phyloP scores from a whole-genome alignment of 805 yeast genomes.

The Suhomyces xylopsoci region DNA sequence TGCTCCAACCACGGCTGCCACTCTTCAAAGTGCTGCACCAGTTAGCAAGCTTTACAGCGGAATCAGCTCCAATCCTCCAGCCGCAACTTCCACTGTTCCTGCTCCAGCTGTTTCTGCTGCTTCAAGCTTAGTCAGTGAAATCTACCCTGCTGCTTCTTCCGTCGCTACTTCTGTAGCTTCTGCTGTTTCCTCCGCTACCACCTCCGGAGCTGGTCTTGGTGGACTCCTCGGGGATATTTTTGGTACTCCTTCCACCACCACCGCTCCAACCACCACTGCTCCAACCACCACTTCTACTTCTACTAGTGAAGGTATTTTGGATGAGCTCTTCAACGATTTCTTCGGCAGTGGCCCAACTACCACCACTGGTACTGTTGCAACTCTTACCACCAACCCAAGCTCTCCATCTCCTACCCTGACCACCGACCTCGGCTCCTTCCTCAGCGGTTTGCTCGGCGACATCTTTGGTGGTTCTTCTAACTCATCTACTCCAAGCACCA shows the following conservation, averaged over 20 bases:
- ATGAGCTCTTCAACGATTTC: constrained; percentile 12
- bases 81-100: constrained; percentile 5
- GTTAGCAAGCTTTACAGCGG: neutral
- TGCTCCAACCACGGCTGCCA: constrained; percentile 1
- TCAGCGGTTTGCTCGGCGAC: constrained; percentile 10
- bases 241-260: constrained; percentile 9
- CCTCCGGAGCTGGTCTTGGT: constrained; percentile 5
- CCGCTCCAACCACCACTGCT: constrained; percentile 2
- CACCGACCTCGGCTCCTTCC: constrained; percentile 5
- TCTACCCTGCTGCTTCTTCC: constrained; percentile 7
- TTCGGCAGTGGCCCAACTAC: constrained; percentile 9
- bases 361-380: constrained; percentile 2
- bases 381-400: neutral
- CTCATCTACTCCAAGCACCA: constrained; percentile 6
- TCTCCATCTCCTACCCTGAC: constrained; percentile 6
- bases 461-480: constrained; percentile 10
- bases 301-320: constrained; percentile 8
- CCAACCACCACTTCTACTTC: constrained; percentile 7
- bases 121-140: neutral
- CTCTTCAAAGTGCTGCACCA: too few species aligned
- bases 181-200: constrained; percentile 7
- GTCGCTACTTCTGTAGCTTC: constrained; percentile 5
- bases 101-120: constrained; percentile 1
- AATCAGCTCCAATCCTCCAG: neutral
- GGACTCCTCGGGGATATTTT: constrained; percentile 14